Percentiles rank a stretch among this genome's conserved stretches.
These are phyloP conservation scores for Arthrinium phaeospermum DNA, from an alignment of 2,329 filamentous ascomycete genomes.

Conservation along the genomic window DNA sequence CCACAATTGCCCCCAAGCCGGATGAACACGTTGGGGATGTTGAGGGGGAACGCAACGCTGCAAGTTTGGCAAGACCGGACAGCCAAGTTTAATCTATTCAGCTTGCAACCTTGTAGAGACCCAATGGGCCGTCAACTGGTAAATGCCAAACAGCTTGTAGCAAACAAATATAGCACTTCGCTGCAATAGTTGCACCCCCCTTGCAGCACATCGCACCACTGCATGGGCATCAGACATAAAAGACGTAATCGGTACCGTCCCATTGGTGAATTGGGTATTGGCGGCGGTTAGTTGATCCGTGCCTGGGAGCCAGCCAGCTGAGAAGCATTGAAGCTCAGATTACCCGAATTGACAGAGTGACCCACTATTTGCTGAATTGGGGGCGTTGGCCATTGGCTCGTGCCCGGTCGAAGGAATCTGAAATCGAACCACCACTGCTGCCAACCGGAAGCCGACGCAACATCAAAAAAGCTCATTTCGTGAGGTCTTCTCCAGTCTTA, in stretches of 20 bases:
- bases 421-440: slow-evolving; percentile 18
- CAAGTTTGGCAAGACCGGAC: background rate
- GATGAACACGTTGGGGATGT: background rate
- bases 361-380: slow-evolving; percentile 10
- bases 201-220: background rate
- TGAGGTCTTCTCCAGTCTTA: slow-evolving; percentile 11
- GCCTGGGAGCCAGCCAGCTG: background rate
- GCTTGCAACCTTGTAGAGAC: background rate
- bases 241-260: background rate
- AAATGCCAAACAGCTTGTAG: background rate
- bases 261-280: background rate
- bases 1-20: background rate
- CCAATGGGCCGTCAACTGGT: background rate
- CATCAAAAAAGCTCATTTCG: slow-evolving; percentile 21
- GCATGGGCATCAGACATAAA: background rate
- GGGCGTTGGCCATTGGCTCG: slow-evolving; percentile 12
- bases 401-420: slow-evolving; percentile 6
- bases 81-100: background rate
- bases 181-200: background rate
- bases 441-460: slow-evolving; percentile 11
- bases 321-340: slow-evolving; percentile 2
- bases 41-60: background rate
- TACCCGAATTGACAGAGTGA: background rate
- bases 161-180: slow-evolving; percentile 11
- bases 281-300: slow-evolving; percentile 4